phyloP scores from a whole-genome alignment of 495 filamentous ascomycete genomes.

The Trichodelitschia bisporula region DNA sequence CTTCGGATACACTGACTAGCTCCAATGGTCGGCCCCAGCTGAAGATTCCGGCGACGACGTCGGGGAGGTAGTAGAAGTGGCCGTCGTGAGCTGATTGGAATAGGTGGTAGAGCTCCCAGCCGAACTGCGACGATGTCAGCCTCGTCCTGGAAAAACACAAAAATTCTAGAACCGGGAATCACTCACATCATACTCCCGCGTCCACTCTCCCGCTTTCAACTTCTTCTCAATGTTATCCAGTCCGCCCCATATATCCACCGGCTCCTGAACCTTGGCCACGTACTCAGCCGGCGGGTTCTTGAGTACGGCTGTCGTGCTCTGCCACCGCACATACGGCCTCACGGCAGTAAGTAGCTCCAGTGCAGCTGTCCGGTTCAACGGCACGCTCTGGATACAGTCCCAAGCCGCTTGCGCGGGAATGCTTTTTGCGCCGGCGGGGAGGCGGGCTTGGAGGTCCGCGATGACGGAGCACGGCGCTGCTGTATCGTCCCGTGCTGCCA shows the following conservation, averaged over 20 bases:
- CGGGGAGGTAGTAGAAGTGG: conserved; percentile 12
- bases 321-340: conserved; percentile 12
- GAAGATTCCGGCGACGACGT: conserved; percentile 12
- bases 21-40: conserved; percentile 9
- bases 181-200: conserved; percentile 8
- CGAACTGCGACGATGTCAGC: conserved; percentile 6
- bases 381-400: conserved; percentile 9
- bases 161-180: background rate
- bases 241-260: conserved; percentile 10
- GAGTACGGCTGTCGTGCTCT: conserved; percentile 11
- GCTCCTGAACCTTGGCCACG: conserved; percentile 10
- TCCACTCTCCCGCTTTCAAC: conserved; percentile 7
- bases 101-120: conserved; percentile 9
- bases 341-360: conserved; percentile 7
- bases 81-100: conserved; percentile 15
- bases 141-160: background rate
- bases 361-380: conserved; percentile 8
- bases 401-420: conserved; percentile 8
- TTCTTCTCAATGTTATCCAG: conserved; percentile 8
- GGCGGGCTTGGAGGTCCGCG: too few species aligned
- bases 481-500: too few species aligned
- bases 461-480: too few species aligned
- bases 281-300: conserved; percentile 15
- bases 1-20: conserved; percentile 13
- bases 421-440: too few species aligned